Evolutionary conservation across 2,329 filamentous ascomycete species (phyloP), one percentile per base, ranked within the genome.

Genomic region (Botrytis elliptica): DNA sequence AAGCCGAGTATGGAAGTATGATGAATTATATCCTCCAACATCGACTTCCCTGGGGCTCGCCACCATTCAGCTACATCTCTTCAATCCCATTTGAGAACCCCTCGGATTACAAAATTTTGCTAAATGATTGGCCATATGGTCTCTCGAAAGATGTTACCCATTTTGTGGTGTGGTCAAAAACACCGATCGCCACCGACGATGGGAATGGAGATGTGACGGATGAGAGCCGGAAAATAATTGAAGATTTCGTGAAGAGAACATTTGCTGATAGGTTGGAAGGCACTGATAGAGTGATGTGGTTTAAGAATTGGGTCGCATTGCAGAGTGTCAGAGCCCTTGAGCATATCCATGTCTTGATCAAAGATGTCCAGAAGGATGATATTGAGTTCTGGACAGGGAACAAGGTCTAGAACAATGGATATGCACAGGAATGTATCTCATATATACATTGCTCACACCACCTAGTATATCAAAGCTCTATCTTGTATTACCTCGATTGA

Each of bases 61-160:
- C 87, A 25, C 88, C 89, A 7, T 91, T 90, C 80, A 84, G 82
- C 78, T 84, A 40, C 36, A 64, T 42, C 42, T 80, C 79, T 14
- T 38, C 74, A 12, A 73, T 75, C 7, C 88, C 88, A 16, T 89
- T 91, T 76, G 81, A 84, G 38, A 83, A 88, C 62, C 80, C 85
- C 6, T 85, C 85, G 49, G 89, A 91, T 82, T 91, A 87, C 81
- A 90, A 89, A 75, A 91, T 97, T 70, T 84, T 97, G 63, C 86
- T 90, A 81, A 98, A 98, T 79, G 95, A 98, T 85, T 98, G 94
- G 95, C 95, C 95, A 0, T 98, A 98, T 79, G 94, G 93, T 5
- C 84, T 97, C 67, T 85, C 85, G 0, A 81, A 85, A 0, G 86
- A 86, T 71, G 88, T 91, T 77, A 85, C 91, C n/a, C 95, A 98